phyloP scores from a whole-genome alignment of 768 basidiomycete species.

The Agaricus subrufescens region DNA sequence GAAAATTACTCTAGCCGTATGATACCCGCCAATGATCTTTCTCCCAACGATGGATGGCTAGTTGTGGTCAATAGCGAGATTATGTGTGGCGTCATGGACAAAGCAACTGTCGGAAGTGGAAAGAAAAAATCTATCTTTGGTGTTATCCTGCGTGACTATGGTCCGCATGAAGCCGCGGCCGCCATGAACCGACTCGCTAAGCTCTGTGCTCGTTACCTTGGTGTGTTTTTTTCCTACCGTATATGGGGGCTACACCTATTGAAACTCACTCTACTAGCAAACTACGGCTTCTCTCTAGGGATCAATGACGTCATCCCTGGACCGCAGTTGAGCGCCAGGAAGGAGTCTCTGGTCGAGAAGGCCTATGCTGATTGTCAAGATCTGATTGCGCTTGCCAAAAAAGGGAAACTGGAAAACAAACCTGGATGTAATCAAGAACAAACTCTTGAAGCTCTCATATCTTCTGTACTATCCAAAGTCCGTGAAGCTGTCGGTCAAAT shows the following conservation, averaged over 20 bases:
- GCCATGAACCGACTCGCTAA: constrained; percentile 98
- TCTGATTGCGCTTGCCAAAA: constrained; percentile 85
- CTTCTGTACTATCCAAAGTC: constrained; percentile 88
- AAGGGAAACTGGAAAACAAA: constrained; percentile 90
- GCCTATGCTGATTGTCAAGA: constrained; percentile 87
- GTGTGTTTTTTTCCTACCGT: constrained; percentile 33
- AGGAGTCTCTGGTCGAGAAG: constrained; percentile 80
- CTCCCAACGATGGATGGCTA: constrained; percentile 96
- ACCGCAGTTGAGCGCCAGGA: constrained; percentile 69
- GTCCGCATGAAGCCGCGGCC: constrained; percentile 86
- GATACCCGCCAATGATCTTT: constrained; percentile 73
- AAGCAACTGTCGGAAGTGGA: constrained; percentile 93
- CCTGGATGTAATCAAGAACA: constrained; percentile 98
- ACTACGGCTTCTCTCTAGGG: constrained; percentile 95
- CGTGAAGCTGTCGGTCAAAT: constrained; percentile 95
- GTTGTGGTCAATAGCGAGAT: constrained; percentile 97
- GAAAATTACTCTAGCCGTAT: constrained; percentile 56
- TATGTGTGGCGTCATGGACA: constrained; percentile 99
- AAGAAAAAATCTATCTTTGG: constrained; percentile 99
- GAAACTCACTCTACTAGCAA: constrained; percentile 48
- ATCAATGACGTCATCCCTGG: constrained; percentile 99
- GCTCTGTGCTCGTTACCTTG: constrained; percentile 89
- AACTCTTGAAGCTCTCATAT: constrained; percentile 95
- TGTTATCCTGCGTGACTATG: constrained; percentile 95
- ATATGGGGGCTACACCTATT: background rate